Base-by-base conservation (phyloP, 345 rosid genomes). In the Salix brachista region DNA sequence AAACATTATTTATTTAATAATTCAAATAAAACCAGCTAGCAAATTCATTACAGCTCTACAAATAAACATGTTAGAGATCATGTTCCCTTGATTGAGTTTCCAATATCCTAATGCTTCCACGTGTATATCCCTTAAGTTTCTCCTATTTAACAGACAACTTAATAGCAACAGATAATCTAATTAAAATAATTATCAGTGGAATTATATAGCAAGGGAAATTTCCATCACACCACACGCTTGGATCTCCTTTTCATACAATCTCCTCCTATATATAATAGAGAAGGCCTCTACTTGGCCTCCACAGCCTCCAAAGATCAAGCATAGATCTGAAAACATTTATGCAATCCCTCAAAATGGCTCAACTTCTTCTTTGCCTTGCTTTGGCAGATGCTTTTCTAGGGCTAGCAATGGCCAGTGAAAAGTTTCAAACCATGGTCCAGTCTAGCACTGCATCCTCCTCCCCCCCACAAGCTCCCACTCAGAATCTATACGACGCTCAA, bases 21-120 rank as follows among this genome's bases (percentile, higher is more conserved):
- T 58, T 30, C 23, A 21, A 56, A 36, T 28, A 42, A 11, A 42
- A 42, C 46, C 46, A 42, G 21, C 16, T 8, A 5, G 14, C 5
- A 48, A 32, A 4, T 66, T 66, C 48, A 71, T 54, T 36, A 66
- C 73, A 81, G 14, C 52, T 79, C 60, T 77, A 77, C 82, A 87
- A 50, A 75, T 62, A 82, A 76, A 83, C 87, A 86, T 34, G 65
- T 72, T 19, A 72, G n/a, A 77, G 80, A 86, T 86, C 83, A 17
- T 88, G 89, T 79, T 79, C 82, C 89, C 86, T 77, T 28, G 28
- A 60, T 78, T 85, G 88, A 82, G 79, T 68, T 78, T 69, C 75
- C 66, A 77, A 65, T 86, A 80, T 78, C 75, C n/a, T 83, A 84
- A 67, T 62, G 44, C 69, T 69, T 79, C 44, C 85, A 76, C 81